Evolutionary conservation across 208 protist species (phyloP).

Genomic region (Leishmania amazonensis): DNA sequence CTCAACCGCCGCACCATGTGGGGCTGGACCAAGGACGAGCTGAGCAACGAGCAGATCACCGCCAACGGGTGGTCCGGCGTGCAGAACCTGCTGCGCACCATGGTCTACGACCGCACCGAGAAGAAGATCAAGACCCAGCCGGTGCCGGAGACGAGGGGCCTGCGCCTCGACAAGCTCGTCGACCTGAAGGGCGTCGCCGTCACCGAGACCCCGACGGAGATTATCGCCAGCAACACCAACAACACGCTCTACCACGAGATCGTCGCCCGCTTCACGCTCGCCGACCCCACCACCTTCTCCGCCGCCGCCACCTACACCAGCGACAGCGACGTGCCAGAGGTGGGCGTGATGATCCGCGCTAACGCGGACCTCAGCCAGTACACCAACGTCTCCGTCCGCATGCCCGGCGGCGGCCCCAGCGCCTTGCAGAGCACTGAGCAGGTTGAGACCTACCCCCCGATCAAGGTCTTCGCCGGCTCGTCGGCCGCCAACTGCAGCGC

Average conservation of each 20-base stretch:
- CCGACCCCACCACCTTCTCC: constrained; percentile 20
- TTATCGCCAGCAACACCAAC: constrained; percentile 21
- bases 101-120: constrained; percentile 44
- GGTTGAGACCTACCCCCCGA: constrained; percentile 1
- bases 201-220: constrained; percentile 8
- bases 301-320: constrained; percentile 20
- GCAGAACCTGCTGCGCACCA: constrained; percentile 45
- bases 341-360: constrained; percentile 36
- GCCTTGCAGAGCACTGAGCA: constrained; percentile 10
- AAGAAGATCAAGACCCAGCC: constrained; percentile 44
- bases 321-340: constrained; percentile 31
- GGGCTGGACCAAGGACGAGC: constrained; percentile 53
- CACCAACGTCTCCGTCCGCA: constrained; percentile 38
- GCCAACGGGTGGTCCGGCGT: constrained; percentile 51
- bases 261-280: constrained; percentile 39
- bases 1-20: constrained; percentile 50
- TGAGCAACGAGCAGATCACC: constrained; percentile 33
- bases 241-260: constrained; percentile 46
- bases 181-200: constrained; percentile 12
- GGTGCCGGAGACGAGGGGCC: constrained; percentile 34
- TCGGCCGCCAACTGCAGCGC: constrained; percentile 33
- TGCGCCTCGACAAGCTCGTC: constrained; percentile 27
- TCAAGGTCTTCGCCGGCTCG: constrained; percentile 28
- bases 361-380: constrained; percentile 24
- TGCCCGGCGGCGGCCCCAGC: constrained; percentile 28